Base-by-base conservation (phyloP, 441 rosid species). In the Brassica balearica region DNA sequence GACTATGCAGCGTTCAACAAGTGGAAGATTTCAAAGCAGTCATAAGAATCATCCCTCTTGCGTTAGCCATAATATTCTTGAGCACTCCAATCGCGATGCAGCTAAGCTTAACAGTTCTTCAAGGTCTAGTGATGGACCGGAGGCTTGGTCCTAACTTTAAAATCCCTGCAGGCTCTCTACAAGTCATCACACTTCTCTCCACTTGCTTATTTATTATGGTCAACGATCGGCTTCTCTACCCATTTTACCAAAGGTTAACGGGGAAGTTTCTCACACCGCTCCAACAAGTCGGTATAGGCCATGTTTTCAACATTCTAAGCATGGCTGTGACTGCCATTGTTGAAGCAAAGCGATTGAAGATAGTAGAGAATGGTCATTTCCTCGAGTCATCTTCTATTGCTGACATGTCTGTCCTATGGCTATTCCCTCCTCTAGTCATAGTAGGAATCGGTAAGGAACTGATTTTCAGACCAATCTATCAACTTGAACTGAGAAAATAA, bases 21-120 rank as follows among this genome's bases (percentile, higher is more conserved):
- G 88, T 90, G 14, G 92, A 90, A 71, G 94, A 90, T 73, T 76
- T 90, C 27, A 89, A 88, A 74, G 75, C 80, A 27, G 76, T 89
- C 20, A n/a, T 87, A 3, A 83, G 84, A 71, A 80, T 88, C 76
- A 81, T 87, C 34, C 91, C 88, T 8, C 72, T 85, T 8, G 78
- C 83, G 25, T 85, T 89, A 68, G 86, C 83, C 17, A 69, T 72
- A 0, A 76, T 85, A 15, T 75, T 87, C 60, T 41, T 88, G 63
- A 72, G 85, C 82, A 78, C 78, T 56, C 83, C 88, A 25, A 66
- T 83, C 3, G 80, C 86, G 5, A 82, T 48, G 12, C 78, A 80
- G 75, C 69, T 73, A 38, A 82, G 88, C 60, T 77, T 85, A 69
- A 82, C 80, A 46, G 77, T 86, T 41, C 85, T 86, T 65, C 93